phyloP scores from a whole-genome alignment of 345 rosid genomes.

The Pistacia vera region DNA sequence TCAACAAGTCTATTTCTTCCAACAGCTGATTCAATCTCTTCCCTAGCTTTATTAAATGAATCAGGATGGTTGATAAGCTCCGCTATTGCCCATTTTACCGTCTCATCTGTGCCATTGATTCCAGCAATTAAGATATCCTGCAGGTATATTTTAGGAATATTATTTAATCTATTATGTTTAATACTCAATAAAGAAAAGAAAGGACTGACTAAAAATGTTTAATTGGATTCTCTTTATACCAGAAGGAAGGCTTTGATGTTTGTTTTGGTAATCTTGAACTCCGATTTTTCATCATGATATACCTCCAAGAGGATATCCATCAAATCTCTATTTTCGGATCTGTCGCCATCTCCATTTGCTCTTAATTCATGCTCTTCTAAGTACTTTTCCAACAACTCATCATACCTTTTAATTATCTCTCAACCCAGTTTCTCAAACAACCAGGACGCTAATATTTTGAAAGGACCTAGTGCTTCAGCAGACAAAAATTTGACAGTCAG shows the following conservation, averaged over 20 bases:
- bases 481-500: too few relatives aligned
- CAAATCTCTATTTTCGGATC: slow-evolving; percentile 36
- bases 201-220: too few relatives aligned
- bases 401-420: slow-evolving; percentile 22
- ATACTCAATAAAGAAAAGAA: too few relatives aligned
- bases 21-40: slow-evolving; percentile 37
- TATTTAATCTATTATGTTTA: not conserved
- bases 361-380: slow-evolving; percentile 38
- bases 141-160: slow-evolving; percentile 5
- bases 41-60: not conserved
- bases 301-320: slow-evolving; percentile 46
- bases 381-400: slow-evolving; percentile 36
- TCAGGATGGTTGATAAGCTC: slow-evolving; percentile 38
- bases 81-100: slow-evolving; percentile 39
- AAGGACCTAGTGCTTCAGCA: slow-evolving; percentile 16
- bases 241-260: slow-evolving; percentile 38
- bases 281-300: slow-evolving; percentile 34
- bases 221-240: slow-evolving; percentile 20
- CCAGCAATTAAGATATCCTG: slow-evolving; percentile 16
- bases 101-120: slow-evolving; percentile 30
- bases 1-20: not conserved
- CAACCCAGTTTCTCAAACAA: slow-evolving; percentile 26
- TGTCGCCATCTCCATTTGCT: not conserved
- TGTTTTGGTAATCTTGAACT: slow-evolving; percentile 36
- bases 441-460: slow-evolving; percentile 23